phyloP scores from a whole-genome alignment of 495 filamentous ascomycete species.

The Neurospora sp. region DNA sequence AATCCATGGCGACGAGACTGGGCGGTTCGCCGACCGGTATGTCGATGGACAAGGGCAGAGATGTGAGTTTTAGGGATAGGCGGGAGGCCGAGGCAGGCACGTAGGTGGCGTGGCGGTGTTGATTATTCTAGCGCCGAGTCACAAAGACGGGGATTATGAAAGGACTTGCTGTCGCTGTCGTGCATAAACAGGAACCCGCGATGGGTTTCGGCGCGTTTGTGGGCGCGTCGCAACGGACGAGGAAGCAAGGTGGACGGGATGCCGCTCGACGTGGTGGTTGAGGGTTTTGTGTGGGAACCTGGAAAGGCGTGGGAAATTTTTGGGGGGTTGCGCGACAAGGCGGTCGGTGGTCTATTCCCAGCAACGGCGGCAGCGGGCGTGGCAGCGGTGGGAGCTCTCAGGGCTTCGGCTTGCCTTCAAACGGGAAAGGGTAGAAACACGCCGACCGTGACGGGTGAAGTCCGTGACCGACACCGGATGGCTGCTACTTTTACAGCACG shows the following conservation, averaged over 20 bases:
- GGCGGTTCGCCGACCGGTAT: neutral
- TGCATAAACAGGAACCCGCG: constrained; percentile 4
- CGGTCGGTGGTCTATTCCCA: neutral
- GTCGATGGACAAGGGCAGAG: neutral
- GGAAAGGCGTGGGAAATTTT: constrained; percentile 2
- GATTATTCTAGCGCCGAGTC: neutral
- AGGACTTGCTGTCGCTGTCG: neutral
- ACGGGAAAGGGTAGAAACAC: neutral
- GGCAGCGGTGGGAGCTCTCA: neutral
- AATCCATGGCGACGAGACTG: constrained; percentile 18
- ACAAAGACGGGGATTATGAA: neutral
- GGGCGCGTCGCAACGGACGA: constrained; percentile 1
- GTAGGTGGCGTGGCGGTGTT: neutral
- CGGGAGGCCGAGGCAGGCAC: neutral
- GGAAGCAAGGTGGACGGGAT: neutral
- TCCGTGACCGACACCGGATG: neutral
- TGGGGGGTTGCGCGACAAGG: constrained; percentile 4
- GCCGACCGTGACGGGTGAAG: neutral
- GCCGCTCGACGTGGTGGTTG: neutral
- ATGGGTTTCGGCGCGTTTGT: neutral
- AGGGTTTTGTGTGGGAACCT: constrained; percentile 5
- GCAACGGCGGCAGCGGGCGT: neutral
- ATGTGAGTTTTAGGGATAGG: neutral
- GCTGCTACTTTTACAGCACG: neutral
- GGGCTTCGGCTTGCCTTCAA: neutral